phyloP scores from a whole-genome alignment of 2,329 filamentous ascomycete genomes.

The Colletotrichum eremochloae region DNA sequence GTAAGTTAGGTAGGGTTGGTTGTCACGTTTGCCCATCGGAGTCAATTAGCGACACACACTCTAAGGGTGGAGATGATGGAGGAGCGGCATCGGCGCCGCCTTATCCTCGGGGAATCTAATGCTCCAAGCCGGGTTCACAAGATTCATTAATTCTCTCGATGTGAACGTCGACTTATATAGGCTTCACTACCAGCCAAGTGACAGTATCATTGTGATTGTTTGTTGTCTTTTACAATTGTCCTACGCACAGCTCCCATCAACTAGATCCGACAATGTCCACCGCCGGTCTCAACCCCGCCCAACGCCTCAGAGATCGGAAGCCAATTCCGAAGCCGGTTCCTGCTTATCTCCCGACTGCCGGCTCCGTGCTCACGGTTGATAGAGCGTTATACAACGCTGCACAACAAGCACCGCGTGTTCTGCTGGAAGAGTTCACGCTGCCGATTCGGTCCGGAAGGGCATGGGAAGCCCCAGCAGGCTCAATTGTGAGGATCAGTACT shows the following conservation, averaged over 20 bases:
- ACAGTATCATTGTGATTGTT: slow-evolving; percentile 14
- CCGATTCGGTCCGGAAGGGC: slow-evolving; percentile 81
- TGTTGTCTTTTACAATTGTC: slow-evolving; percentile 2
- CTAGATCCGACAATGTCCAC: slow-evolving; percentile 20
- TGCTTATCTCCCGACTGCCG: slow-evolving; percentile 60
- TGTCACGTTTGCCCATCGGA: neutral
- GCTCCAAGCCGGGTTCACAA: slow-evolving; percentile 27
- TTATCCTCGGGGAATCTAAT: slow-evolving; percentile 14
- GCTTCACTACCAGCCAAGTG: slow-evolving; percentile 10
- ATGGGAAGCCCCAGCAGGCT: slow-evolving; percentile 77
- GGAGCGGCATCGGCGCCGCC: slow-evolving; percentile 29
- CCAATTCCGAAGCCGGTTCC: slow-evolving; percentile 63
- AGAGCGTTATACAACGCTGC: slow-evolving; percentile 71
- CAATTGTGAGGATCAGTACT: slow-evolving; percentile 80
- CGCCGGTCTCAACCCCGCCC: slow-evolving; percentile 25
- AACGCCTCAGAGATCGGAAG: slow-evolving; percentile 58
- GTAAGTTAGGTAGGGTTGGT: no score
- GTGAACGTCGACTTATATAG: neutral
- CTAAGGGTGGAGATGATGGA: slow-evolving; percentile 24
- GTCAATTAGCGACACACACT: neutral
- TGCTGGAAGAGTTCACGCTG: slow-evolving; percentile 69
- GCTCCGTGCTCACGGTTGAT: slow-evolving; percentile 60
- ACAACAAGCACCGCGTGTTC: slow-evolving; percentile 59
- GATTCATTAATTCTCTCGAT: neutral
- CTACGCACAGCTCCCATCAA: neutral